phyloP scores from a whole-genome alignment of 2,329 filamentous ascomycete species.

The Triangularia verruculosa region DNA sequence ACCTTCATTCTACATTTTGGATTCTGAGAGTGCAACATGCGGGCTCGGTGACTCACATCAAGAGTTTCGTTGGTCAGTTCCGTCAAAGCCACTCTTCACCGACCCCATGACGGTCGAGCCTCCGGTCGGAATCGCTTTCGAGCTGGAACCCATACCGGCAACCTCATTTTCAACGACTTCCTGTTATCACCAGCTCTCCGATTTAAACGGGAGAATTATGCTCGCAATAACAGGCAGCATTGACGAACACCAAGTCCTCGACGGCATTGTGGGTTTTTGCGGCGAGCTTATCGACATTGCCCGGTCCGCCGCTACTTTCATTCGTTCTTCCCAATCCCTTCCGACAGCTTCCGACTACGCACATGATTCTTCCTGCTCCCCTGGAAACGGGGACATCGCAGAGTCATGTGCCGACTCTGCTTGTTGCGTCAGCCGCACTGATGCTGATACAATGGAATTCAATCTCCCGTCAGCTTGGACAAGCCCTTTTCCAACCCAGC shows the following conservation, averaged over 20 bases:
- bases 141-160: not conserved
- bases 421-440: not conserved
- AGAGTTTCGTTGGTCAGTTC: not conserved
- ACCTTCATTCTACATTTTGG: not conserved
- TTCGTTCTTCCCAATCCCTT: not conserved
- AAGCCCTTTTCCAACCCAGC: no score
- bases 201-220: not conserved
- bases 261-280: not conserved
- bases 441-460: not conserved
- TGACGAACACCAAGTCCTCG: not conserved
- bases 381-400: not conserved
- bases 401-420: not conserved
- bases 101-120: not conserved
- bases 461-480: not conserved
- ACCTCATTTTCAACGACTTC: not conserved
- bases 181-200: not conserved
- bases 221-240: not conserved
- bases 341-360: not conserved
- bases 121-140: not conserved
- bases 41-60: not conserved
- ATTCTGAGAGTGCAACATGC: not conserved
- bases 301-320: not conserved
- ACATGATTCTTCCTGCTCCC: not conserved
- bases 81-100: not conserved
- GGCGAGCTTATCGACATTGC: conserved; percentile 1